These are phyloP conservation scores for Stylosanthes scabra DNA, from an alignment of 331 rosid species.

Conservation along the genomic window DNA sequence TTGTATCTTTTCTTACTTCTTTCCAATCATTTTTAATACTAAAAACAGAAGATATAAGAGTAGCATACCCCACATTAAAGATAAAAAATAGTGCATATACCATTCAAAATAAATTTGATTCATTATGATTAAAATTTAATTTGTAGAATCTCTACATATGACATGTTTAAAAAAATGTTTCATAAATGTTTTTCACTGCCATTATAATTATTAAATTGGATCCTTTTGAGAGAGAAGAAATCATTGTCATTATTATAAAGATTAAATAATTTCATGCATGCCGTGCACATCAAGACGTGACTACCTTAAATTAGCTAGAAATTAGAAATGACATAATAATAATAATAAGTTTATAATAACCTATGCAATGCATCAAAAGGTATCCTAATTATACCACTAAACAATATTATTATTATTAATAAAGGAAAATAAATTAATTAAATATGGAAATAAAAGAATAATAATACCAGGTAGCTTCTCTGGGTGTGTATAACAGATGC, in stretches of 20 bases:
- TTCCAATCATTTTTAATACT: neutral
- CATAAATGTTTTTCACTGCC: conserved; percentile 8
- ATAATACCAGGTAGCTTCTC: conserved; percentile 76
- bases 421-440: neutral
- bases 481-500: conserved; percentile 91
- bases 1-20: neutral
- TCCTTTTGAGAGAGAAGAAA: conserved; percentile 17
- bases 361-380: conserved; percentile 16
- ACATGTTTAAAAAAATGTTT: neutral
- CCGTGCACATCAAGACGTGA: conserved; percentile 34
- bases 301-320: neutral
- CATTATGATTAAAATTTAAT: neutral
- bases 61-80: no score
- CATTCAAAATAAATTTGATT: no score
- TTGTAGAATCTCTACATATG: neutral
- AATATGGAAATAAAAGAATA: neutral
- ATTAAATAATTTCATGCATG: conserved; percentile 29
- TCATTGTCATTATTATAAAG: conserved; percentile 24
- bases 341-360: neutral
- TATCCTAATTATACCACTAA: neutral
- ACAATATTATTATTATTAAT: neutral
- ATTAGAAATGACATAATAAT: neutral
- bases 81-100: no score
- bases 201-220: neutral
- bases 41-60: neutral